Evolutionary conservation across 2,329 filamentous ascomycete genomes (phyloP), one percentile per base, ranked within the genome.

Genomic region (Purpureocillium lavendulum): DNA sequence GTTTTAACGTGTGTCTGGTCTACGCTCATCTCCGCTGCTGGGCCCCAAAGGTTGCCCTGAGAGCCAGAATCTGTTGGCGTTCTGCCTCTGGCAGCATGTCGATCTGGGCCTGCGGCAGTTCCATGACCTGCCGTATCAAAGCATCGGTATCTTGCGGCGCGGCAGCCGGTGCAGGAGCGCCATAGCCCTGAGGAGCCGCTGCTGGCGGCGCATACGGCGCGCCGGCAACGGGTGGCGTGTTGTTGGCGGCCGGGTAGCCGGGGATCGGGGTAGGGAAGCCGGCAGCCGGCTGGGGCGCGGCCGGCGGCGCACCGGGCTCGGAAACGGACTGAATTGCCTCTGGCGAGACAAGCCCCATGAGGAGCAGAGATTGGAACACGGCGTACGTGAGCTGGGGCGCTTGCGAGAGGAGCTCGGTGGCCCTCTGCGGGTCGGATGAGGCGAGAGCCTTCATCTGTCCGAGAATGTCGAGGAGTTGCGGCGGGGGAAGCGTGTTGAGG

Each of bases 331-430:
- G 77, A 40, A 97, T 80, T 3, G 88, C 81, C 51, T 82, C 81
- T 12, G 87, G 84, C 42, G 92, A 90, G 40, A 97, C 87, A 9
- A 97, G 79, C 34, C 88, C 87, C 77, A 97, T 92, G 30, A 96
- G 77, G 2, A 97, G 77, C 9, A 97, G 75, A 17, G 89, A 85
- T 64, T 97, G 90, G 66, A 97, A 97, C 49, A 97, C 84, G 42
- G 92, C 92, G 54, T 94, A 97, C 4, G 87, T 80, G 33, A 98
- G 79, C 64, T 98, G 92, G 0, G 92, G 92, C 2, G 89, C 88
- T 65, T 90, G 84, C 45, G 83, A 75, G 32, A 98, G 77, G 31
- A 97, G 78, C 55, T 94, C 87, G 0, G 83, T 88, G 4, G 89
- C 89, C 56, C 87, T 84, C 15, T 75, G 73, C 2, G 90, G 88